Percentiles rank a stretch among this genome's conserved stretches.
Conservation (phyloP, 1,139 yeast species). For the Blastobotrys proliferans region DNA sequence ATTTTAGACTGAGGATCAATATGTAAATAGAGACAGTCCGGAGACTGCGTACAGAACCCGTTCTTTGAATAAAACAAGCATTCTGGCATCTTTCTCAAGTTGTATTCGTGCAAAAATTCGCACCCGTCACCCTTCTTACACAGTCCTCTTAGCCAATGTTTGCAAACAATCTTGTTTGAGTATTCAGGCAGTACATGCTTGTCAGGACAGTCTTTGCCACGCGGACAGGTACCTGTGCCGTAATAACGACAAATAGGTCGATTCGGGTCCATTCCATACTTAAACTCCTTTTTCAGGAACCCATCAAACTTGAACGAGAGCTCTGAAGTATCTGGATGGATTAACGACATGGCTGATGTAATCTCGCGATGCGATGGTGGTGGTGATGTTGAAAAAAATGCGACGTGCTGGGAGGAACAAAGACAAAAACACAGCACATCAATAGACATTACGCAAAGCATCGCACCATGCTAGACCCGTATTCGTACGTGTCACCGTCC, state of each 20-base stretch:
- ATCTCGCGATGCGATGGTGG: neutral
- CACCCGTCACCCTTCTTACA: conserved; percentile 97
- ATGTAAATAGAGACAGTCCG: conserved; percentile 91
- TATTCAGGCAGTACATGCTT: conserved; percentile 83
- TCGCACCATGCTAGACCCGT: conserved; percentile 33
- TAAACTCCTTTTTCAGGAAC: conserved; percentile 72
- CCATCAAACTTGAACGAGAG: conserved; percentile 76
- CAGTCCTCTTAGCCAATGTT: conserved; percentile 96
- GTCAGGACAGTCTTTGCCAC: conserved; percentile 79
- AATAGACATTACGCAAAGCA: neutral
- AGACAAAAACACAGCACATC: neutral
- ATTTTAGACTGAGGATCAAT: conserved; percentile 85
- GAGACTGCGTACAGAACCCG: conserved; percentile 90
- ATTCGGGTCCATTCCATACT: conserved; percentile 83
- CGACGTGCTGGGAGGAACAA: neutral
- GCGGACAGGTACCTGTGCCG: conserved; percentile 74
- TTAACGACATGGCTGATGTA: conserved; percentile 12
- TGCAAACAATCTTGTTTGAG: conserved; percentile 85
- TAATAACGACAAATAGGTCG: conserved; percentile 84
- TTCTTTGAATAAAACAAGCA: conserved; percentile 82
- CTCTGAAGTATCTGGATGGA: conserved; percentile 35
- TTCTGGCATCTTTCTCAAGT: conserved; percentile 93
- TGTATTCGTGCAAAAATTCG: conserved; percentile 94
- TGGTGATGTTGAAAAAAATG: conserved; percentile 1
- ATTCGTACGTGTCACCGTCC: conserved; percentile 54